Base-by-base conservation (phyloP, 1,139 yeast species). In the Pichia sp. region DNA sequence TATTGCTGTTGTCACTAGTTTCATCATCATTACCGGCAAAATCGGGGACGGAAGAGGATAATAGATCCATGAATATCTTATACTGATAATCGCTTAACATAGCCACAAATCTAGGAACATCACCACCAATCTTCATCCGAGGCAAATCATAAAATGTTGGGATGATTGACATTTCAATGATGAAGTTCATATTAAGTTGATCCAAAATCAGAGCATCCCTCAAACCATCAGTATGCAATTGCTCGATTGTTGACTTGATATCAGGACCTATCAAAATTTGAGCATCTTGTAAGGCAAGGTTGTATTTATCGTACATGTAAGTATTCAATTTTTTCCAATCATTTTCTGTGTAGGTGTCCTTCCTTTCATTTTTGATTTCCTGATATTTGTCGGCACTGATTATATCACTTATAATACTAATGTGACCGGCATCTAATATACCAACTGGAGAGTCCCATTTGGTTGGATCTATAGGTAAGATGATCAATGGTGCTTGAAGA, bases 341-440 rank as follows among this genome's bases (percentile, higher is more conserved):
- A 1, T 79, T 78, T n/a, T 79, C 80, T 1, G 83, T 80, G 67
- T 91, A 91, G 58, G 78, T 81, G 49, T 80, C 80, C 6, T 81
- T 77, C 46, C 78, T 75, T 67, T 89, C 83, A 8, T 81, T 74
- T 64, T 85, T 90, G 52, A 92, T 81, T 58, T 85, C 85, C 52
- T 85, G 84, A 43, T 91, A 80, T 51, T 81, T 82, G 3, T 80
- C 78, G 62, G 81, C 81, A 50, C 89, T 89, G 1, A 86, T 96
- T 48, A 92, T 76, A 60, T 91, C 93, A 68, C 97, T 89, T 2
- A 77, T 73, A 7, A 93, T 83, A 63, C 92, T 85, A 38, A 95
- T 85, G 68, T 93, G 97, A 65, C 99, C 99, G 14, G 98, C 97
- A 77, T 95, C 99, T 55, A 95, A 76, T 14, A 93, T 82, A 4